A percentile compares a stretch with the other conserved stretches of the same genome.
These are phyloP conservation scores for Penicillium brevicompactum DNA, from an alignment of 2,329 filamentous ascomycete species.

Conservation along the genomic window DNA sequence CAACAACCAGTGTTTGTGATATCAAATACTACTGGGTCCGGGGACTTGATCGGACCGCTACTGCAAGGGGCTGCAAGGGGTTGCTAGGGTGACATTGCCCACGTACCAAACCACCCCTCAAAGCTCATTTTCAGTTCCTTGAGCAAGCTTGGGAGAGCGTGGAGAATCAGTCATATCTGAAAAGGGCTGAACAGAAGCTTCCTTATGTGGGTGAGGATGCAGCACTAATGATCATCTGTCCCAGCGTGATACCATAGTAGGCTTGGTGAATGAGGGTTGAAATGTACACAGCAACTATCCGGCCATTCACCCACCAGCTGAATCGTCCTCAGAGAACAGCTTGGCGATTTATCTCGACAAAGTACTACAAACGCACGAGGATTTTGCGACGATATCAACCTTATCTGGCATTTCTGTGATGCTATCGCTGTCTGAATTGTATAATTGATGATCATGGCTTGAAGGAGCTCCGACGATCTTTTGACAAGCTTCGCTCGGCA, in stretches of 20 bases:
- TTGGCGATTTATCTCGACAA: too few relatives aligned
- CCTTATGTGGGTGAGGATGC: too few relatives aligned
- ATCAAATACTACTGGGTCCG: neutral
- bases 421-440: neutral
- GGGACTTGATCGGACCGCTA: neutral
- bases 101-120: conserved; percentile 7
- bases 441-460: conserved; percentile 4
- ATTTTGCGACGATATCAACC: too few relatives aligned
- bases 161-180: too few relatives aligned
- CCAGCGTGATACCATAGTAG: too few relatives aligned
- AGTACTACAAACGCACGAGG: too few relatives aligned
- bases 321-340: too few relatives aligned
- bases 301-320: too few relatives aligned
- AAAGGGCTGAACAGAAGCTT: neutral
- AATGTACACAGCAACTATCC: too few relatives aligned
- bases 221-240: too few relatives aligned
- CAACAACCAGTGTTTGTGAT: neutral
- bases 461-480: neutral
- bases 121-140: neutral
- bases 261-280: too few relatives aligned
- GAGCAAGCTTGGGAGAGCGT: neutral
- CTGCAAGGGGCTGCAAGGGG: conserved; percentile 13
- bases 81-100: conserved; percentile 8
- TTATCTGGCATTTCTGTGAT: neutral
- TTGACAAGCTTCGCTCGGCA: conserved; percentile 3